Percentiles rank a stretch among this genome's conserved stretches.
Evolutionary conservation across 2,329 filamentous ascomycete species (phyloP).

Genomic region (Phyllosticta ampelicida): DNA sequence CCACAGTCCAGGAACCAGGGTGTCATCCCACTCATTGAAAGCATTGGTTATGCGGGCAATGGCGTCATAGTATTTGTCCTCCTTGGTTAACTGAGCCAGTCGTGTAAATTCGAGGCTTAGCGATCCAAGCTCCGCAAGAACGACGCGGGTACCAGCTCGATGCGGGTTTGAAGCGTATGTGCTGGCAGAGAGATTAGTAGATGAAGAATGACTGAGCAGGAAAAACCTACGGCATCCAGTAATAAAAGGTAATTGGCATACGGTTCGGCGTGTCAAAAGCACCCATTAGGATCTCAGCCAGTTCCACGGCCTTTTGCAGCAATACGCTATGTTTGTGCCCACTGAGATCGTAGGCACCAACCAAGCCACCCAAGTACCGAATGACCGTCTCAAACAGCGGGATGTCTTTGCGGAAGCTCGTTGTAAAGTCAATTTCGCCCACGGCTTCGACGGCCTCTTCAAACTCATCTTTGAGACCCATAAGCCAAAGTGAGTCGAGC

Average conservation of each 20-base stretch:
- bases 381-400: constrained; percentile 64
- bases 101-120: constrained; percentile 39
- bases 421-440: constrained; percentile 50
- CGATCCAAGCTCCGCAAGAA: constrained; percentile 39
- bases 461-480: constrained; percentile 57
- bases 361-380: constrained; percentile 57
- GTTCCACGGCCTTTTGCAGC: constrained; percentile 50
- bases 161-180: constrained; percentile 19
- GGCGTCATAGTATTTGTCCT: constrained; percentile 38
- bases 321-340: constrained; percentile 40
- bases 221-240: constrained; percentile 38
- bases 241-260: constrained; percentile 52
- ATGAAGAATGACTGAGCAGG: constrained; percentile 28
- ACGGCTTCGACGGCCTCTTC: constrained; percentile 50
- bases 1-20: constrained; percentile 38
- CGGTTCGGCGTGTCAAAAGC: constrained; percentile 58
- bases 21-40: constrained; percentile 33
- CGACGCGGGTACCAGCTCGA: constrained; percentile 30
- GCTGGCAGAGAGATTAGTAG: background rate
- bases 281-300: constrained; percentile 53
- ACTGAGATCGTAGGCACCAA: constrained; percentile 61
- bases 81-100: constrained; percentile 35
- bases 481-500: constrained; percentile 63
- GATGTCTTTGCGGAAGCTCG: constrained; percentile 39
- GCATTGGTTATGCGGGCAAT: constrained; percentile 33